A percentile compares a stretch with the other conserved stretches of the same genome.
phyloP scores from a whole-genome alignment of 495 filamentous ascomycete species.

The Achaetomiella virescens region DNA sequence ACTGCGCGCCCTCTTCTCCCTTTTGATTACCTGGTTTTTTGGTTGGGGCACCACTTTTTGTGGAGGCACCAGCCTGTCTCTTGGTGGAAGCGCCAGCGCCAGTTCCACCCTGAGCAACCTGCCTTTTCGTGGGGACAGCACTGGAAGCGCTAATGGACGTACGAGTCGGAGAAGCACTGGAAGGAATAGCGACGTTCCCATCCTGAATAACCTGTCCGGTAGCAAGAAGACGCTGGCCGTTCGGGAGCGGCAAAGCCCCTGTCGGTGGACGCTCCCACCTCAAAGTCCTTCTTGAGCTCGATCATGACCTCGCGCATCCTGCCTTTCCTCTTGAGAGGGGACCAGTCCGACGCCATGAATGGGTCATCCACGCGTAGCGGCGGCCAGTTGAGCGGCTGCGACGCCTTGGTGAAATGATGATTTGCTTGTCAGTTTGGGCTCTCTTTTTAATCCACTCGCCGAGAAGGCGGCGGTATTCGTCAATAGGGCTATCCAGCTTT shows the following conservation, averaged over 20 bases:
- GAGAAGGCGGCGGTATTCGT: background rate
- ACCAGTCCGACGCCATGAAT: no score
- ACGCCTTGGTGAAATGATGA: background rate
- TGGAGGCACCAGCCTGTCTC: no score
- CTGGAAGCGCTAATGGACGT: no score
- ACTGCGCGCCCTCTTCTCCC: no score
- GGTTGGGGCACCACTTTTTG: no score
- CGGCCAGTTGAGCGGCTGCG: background rate
- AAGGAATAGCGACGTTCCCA: no score
- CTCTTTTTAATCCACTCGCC: background rate
- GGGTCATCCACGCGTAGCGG: background rate
- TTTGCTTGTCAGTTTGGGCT: background rate
- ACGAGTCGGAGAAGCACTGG: no score
- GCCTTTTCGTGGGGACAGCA: no score
- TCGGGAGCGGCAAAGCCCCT: background rate
- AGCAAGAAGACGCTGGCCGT: slow-evolving; percentile 2
- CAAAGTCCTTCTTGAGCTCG: background rate
- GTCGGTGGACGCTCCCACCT: background rate
- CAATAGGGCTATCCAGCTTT: background rate
- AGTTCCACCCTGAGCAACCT: no score
- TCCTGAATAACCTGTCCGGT: slow-evolving; percentile 1
- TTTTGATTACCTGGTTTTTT: no score
- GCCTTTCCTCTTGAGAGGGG: no score
- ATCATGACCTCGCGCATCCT: background rate
- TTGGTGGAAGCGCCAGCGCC: no score